phyloP scores from a whole-genome alignment of 352 stramenopile species.

The Phytopythium oedochilum region DNA sequence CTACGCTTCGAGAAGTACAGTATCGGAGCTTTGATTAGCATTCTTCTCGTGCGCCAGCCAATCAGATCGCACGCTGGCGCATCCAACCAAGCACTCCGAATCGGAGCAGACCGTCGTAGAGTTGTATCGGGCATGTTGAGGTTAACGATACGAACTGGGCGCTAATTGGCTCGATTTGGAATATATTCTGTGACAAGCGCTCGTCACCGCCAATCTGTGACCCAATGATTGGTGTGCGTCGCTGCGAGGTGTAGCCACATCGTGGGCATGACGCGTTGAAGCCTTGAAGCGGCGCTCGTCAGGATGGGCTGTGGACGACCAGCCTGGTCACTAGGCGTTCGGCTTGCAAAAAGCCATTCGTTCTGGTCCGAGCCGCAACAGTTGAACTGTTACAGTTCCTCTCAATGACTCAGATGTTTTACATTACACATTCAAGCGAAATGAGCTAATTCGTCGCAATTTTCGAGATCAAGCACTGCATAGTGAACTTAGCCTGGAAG shows the following conservation, averaged over 20 bases:
- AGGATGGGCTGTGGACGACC: too few species aligned
- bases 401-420: too few species aligned
- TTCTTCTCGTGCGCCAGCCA: not conserved
- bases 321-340: too few species aligned
- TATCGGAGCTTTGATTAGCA: not conserved
- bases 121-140: constrained; percentile 1
- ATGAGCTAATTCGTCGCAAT: too few species aligned
- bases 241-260: constrained; percentile 1
- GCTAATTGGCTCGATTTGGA: not conserved
- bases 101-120: not conserved
- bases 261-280: not conserved
- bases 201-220: not conserved
- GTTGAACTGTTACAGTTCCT: too few species aligned
- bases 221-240: not conserved
- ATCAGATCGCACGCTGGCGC: not conserved
- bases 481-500: too few species aligned
- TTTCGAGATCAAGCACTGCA: too few species aligned
- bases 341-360: too few species aligned
- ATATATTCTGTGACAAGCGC: not conserved
- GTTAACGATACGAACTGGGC: not conserved
- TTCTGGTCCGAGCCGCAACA: too few species aligned
- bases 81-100: not conserved
- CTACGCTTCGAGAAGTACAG: not conserved
- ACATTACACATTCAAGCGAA: too few species aligned
- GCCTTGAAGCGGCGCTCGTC: constrained; percentile 4